Base-by-base conservation (phyloP, 495 filamentous ascomycete genomes). In the Lophiotrema nucula region DNA sequence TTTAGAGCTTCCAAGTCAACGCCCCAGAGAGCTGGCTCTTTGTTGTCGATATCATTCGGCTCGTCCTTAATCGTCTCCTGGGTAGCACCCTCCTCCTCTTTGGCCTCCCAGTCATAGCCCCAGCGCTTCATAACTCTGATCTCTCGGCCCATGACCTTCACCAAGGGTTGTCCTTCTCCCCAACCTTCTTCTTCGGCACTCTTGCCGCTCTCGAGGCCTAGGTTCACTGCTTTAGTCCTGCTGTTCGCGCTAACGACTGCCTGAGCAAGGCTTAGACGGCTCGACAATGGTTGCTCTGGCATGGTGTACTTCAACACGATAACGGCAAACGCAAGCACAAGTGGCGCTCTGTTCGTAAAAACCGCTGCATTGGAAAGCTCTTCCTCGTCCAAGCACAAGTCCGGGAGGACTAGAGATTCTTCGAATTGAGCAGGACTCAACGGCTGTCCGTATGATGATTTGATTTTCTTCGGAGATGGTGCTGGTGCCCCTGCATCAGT, bases 271-370 rank as follows among this genome's bases (percentile, higher is more conserved):
- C 88, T 92, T 21, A 93, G 71, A 38, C 88, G 77, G 61, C 88
- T 89, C 4, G 87, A 90, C n/a, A 85, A 75, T 3, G 89, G 89
- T 67, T 95, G 89, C 56, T 86, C 83, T 0, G 89, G 87, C 84
- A 89, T 92, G 0, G 89, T 91, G 64, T 85, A 83, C 48, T 85
- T 85, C 42, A 92, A 64, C 47, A 92, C 68, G 55, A 79, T 79
- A 15, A 90, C 80, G 1, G 87, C 87, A 71, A 92, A 93, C 5
- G 89, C 89, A 16, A 95, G 74, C 10, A 92, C 85, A 23, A 95
- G 74, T 4, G 89, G 89, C 12, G 89, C 89, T 31, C 89, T 76
- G 66, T 93, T 95, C 10, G 88, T 92, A 41, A 82, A 71, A 0
- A 95, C 61, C 12, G 79, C 70, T n/a, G 78, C 80, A 10, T 73